Conservation (phyloP, 176 grass and related monocot genomes). For the Sorghum bicolor region Sorghum_bicolor_NCBIv3 NC_012877.2:54519501-54520000, state of each 20-base stretch:
- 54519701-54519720: too few species aligned
- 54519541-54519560: too few species aligned
- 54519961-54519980: background rate
- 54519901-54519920: slow-evolving; percentile 52
- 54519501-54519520: too few species aligned
- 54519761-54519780: too few species aligned
- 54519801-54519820: slow-evolving; percentile 14
- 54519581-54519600: background rate
- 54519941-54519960: too few species aligned
- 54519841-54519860: background rate
- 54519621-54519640: slow-evolving; percentile 25
- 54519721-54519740: too few species aligned
- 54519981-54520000: background rate
- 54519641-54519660: slow-evolving; percentile 26
- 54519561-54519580: too few species aligned
- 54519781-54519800: too few species aligned
- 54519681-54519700: slow-evolving; percentile 12
- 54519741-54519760: too few species aligned
- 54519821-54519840: background rate
- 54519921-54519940: too few species aligned
- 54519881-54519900: slow-evolving; percentile 34
- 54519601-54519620: background rate
- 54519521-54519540: too few species aligned
- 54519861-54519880: slow-evolving; percentile 41
- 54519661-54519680: slow-evolving; percentile 30